Percentiles rank a stretch among this genome's conserved stretches.
phyloP scores from a whole-genome alignment of 2,329 filamentous ascomycete genomes.

The Chaetomium strumarium region DNA sequence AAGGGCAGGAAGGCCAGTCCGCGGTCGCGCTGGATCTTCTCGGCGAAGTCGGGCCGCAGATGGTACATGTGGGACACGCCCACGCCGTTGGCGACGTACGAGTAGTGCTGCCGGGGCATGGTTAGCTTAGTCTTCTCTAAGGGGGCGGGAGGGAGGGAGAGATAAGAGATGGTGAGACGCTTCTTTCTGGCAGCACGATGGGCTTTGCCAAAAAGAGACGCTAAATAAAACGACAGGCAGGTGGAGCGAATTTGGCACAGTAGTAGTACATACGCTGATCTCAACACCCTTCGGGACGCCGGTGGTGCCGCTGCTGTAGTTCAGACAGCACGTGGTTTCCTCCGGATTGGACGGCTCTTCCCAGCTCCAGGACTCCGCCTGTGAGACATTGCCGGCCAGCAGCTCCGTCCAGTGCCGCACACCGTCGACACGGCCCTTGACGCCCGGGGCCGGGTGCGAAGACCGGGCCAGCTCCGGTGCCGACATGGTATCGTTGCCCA shows the following conservation, averaged over 20 bases:
- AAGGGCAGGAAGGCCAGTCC: conserved; percentile 68
- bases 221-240: too few species aligned
- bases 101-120: conserved; percentile 44
- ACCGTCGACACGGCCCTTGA: conserved; percentile 27
- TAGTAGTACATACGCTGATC: conserved; percentile 44
- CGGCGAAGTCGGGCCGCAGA: conserved; percentile 44
- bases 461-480: conserved; percentile 18
- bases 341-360: conserved; percentile 46
- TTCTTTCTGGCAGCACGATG: too few species aligned
- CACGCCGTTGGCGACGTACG: conserved; percentile 65
- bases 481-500: conserved; percentile 47
- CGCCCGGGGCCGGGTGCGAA: conserved; percentile 21
- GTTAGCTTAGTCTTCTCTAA: too few species aligned
- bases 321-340: conserved; percentile 58
- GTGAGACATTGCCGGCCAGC: conserved; percentile 40
- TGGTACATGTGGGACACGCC: conserved; percentile 48
- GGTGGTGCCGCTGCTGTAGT: conserved; percentile 75
- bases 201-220: too few species aligned
- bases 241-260: too few species aligned
- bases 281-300: conserved; percentile 80
- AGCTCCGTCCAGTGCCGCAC: conserved; percentile 61
- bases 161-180: too few species aligned
- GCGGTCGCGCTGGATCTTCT: conserved; percentile 34
- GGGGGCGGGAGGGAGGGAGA: too few species aligned
- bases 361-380: conserved; percentile 59